Evolutionary conservation across 1,284 basidiomycete genomes (phyloP), one percentile per base, ranked within the genome.

Genomic region (Pisolithus thermaeus): DNA sequence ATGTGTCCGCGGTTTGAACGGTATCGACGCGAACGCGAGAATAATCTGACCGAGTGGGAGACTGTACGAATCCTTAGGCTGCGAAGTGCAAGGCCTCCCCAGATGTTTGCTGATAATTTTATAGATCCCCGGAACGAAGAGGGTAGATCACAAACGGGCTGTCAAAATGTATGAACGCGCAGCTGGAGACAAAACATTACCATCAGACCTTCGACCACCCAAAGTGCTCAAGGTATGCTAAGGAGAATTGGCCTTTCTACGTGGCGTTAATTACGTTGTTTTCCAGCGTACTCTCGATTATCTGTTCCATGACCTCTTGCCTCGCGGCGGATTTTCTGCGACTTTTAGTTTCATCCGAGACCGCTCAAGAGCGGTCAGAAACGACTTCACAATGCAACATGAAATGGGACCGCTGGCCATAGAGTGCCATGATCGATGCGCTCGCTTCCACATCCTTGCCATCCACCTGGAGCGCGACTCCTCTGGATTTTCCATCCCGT

Each of bases 1-100:
- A 97, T 98, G 93, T 98, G 96, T 67, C 91, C 93, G 5, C 84
- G 89, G 47, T 96, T 92, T 61, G 96, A 99, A 70, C 78, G 89
- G 20, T 93, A 96, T 66, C 81, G 93, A 60, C 79, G 96, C 43
- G 92, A 98, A 67, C 81, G 86, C 53, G 91, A 96, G 62, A 90
- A 91, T 63, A 92, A 94, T 61, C 77, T 97, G 1, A 87, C 92
- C 60, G 83, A 85, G 55, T 89, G 89, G 75, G 96, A 98, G 74
- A 78, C 80, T 56, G 91, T 94, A 69, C 60, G 87, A 38, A 38
- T 45, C 52, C 56, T 51, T 38, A 45, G 11, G 44, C 32, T 46
- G 42, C 38, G 25, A 43, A 39, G 23, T 44, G 53, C 47, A 49
- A 50, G 48, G 32, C 23, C 35, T 11, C 5, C 18, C 30, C 23